A percentile compares a stretch with the other conserved stretches of the same genome.
These are phyloP conservation scores for Epichloe sylvatica DNA, from an alignment of 2,329 filamentous ascomycete species.

Conservation along the genomic window DNA sequence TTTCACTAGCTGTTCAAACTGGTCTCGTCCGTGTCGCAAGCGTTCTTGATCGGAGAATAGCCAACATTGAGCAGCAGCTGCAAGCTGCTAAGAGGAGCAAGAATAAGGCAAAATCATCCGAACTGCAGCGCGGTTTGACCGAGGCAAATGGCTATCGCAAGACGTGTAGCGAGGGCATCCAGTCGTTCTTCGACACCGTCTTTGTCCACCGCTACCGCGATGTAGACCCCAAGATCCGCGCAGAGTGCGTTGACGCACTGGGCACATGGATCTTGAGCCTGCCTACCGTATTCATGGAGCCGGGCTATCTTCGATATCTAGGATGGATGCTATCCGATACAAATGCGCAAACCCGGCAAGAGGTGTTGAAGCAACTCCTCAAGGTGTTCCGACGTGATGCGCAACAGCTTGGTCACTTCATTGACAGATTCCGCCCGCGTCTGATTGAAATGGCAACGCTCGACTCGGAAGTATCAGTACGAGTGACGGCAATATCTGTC, in stretches of 20 bases:
- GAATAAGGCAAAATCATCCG: slow-evolving; percentile 65
- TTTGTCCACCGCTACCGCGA: slow-evolving; percentile 95
- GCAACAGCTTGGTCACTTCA: slow-evolving; percentile 79
- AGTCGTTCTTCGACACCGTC: slow-evolving; percentile 80
- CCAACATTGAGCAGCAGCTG: slow-evolving; percentile 63
- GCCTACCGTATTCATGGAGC: slow-evolving; percentile 80
- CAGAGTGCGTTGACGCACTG: slow-evolving; percentile 75
- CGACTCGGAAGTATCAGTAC: slow-evolving; percentile 69
- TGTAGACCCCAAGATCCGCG: slow-evolving; percentile 75
- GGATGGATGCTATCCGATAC: slow-evolving; percentile 91
- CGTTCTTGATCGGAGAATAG: slow-evolving; percentile 56
- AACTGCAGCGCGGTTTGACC: slow-evolving; percentile 57
- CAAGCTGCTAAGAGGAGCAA: slow-evolving; percentile 59
- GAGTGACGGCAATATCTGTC: slow-evolving; percentile 66
- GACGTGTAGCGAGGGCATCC: slow-evolving; percentile 55
- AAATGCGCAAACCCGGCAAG: slow-evolving; percentile 58
- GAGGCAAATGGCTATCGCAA: slow-evolving; percentile 58
- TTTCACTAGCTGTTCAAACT: slow-evolving; percentile 65
- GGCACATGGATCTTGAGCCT: slow-evolving; percentile 79
- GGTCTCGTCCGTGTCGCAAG: slow-evolving; percentile 62
- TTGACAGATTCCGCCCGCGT: slow-evolving; percentile 75
- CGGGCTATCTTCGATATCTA: slow-evolving; percentile 78
- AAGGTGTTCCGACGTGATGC: slow-evolving; percentile 69
- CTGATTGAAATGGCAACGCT: slow-evolving; percentile 85
- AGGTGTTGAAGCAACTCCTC: slow-evolving; percentile 71